Conservation (phyloP, 805 yeast genomes). For the Pichia californica region DNA sequence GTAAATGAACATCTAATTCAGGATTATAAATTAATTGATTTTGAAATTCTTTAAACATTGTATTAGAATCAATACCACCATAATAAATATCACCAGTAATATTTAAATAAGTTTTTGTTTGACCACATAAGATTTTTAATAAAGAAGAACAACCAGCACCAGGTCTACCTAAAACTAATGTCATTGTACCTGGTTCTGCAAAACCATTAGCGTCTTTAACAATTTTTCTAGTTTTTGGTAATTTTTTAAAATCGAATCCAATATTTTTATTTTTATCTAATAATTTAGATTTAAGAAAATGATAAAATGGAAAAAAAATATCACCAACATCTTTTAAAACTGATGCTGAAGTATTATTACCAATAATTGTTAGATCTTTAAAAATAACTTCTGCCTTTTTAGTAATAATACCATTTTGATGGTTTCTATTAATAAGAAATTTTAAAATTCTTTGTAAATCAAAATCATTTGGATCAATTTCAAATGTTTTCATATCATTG, state of each 20-base stretch:
- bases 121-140: constrained; percentile 39
- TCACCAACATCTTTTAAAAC: constrained; percentile 41
- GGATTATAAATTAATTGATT: constrained; percentile 47
- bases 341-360: constrained; percentile 42
- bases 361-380: constrained; percentile 36
- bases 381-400: constrained; percentile 38
- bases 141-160: constrained; percentile 62
- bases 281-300: constrained; percentile 5
- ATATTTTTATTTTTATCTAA: constrained; percentile 21
- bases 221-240: constrained; percentile 18
- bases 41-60: constrained; percentile 39
- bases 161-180: constrained; percentile 49
- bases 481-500: constrained; percentile 12
- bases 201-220: constrained; percentile 18
- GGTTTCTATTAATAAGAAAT: constrained; percentile 32
- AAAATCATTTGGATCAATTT: constrained; percentile 27
- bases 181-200: constrained; percentile 45
- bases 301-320: constrained; percentile 30
- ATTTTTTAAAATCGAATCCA: constrained; percentile 13
- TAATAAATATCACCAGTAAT: constrained; percentile 37
- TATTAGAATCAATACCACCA: constrained; percentile 42
- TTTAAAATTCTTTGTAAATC: constrained; percentile 34
- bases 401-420: constrained; percentile 39
- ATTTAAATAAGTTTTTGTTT: constrained; percentile 33
- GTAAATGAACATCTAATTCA: constrained; percentile 51